These are phyloP conservation scores for Aureobasidium sp. DNA, from an alignment of 2,329 filamentous ascomycete species.

Conservation along the genomic window DNA sequence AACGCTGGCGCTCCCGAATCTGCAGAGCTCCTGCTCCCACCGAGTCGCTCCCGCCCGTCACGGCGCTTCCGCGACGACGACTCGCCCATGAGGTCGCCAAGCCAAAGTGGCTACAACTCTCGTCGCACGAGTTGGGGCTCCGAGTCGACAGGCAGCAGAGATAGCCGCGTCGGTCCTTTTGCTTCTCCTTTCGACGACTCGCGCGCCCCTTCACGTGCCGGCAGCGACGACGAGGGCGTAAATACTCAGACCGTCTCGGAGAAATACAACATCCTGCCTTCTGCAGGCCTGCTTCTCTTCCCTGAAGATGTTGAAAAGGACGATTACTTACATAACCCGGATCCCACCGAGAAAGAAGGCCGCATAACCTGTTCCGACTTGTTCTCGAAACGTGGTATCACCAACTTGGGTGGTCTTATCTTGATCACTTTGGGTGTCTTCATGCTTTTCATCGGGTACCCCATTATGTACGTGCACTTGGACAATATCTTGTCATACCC, in stretches of 20 bases:
- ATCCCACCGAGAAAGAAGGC: constrained; percentile 53
- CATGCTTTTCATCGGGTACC: constrained; percentile 60
- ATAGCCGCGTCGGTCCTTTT: constrained; percentile 43
- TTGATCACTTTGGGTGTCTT: constrained; percentile 54
- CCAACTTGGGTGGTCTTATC: constrained; percentile 56
- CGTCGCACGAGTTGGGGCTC: constrained; percentile 59
- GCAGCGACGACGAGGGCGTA: constrained; percentile 56
- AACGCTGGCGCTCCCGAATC: constrained; percentile 32
- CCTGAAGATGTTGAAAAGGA: constrained; percentile 68
- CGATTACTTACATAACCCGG: constrained; percentile 63
- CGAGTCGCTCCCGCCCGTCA: constrained; percentile 35
- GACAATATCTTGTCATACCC: background rate
- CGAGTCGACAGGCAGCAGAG: constrained; percentile 43
- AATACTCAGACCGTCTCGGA: constrained; percentile 67
- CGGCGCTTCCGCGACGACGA: constrained; percentile 46
- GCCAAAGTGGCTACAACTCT: constrained; percentile 46
- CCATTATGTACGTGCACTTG: constrained; percentile 47
- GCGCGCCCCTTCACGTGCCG: constrained; percentile 48
- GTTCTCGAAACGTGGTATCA: constrained; percentile 54
- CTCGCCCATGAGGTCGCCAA: constrained; percentile 41
- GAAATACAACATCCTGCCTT: constrained; percentile 65
- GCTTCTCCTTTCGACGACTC: constrained; percentile 53
- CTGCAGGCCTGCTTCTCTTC: constrained; percentile 57
- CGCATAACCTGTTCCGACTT: constrained; percentile 51
- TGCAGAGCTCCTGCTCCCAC: constrained; percentile 44